Evolutionary conservation across 352 stramenopile genomes (phyloP).

Genomic region (Paralagenidium karlingii): DNA sequence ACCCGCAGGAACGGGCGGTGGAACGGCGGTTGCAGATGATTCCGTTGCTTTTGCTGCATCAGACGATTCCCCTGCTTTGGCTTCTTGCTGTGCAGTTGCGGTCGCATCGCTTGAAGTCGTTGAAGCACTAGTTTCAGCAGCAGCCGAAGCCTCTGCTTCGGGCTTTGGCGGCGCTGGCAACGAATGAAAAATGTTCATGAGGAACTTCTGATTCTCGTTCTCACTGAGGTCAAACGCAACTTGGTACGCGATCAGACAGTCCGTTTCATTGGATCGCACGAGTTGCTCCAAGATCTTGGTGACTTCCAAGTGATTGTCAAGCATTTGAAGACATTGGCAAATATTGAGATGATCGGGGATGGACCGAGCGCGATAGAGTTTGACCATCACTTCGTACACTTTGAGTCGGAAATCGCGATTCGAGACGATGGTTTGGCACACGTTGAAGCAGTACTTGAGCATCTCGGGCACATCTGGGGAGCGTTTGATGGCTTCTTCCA

Average conservation of each 20-base stretch:
- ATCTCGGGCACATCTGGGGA: conserved; percentile 55
- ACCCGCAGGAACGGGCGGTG: conserved; percentile 23
- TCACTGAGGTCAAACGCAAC: conserved; percentile 97
- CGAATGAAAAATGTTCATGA: conserved; percentile 83
- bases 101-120: conserved; percentile 17
- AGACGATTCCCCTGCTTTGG: too few relatives aligned
- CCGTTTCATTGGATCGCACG: conserved; percentile 48
- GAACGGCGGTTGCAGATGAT: conserved; percentile 17
- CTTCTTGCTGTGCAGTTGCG: conserved; percentile 3
- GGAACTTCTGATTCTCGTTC: conserved; percentile 97
- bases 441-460: conserved; percentile 89
- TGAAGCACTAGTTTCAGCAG: conserved; percentile 16
- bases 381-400: conserved; percentile 88
- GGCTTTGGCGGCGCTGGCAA: conserved; percentile 50
- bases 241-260: conserved; percentile 92
- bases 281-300: conserved; percentile 83
- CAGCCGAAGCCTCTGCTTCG: conserved; percentile 9
- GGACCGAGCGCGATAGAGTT: conserved; percentile 51
- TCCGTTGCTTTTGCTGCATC: conserved; percentile 11
- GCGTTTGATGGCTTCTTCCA: conserved; percentile 83
- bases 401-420: conserved; percentile 92
- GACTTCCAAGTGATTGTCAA: conserved; percentile 73
- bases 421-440: conserved; percentile 88
- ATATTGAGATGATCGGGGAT: conserved; percentile 61
- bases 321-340: conserved; percentile 83